phyloP scores from a whole-genome alignment of 306 rosid genomes.

The Castanea crenata region DNA sequence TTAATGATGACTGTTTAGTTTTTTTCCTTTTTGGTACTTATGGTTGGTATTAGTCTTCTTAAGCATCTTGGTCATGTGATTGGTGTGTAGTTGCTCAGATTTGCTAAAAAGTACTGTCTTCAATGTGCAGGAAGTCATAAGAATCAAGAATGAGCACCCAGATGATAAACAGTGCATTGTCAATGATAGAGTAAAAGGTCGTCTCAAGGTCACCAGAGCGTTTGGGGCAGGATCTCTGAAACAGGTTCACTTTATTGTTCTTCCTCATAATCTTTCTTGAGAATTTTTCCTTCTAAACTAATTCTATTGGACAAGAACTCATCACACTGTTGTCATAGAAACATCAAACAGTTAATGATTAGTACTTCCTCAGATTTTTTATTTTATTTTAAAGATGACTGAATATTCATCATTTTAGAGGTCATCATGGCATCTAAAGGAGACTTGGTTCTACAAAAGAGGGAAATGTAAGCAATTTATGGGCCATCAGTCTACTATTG shows the following conservation, averaged over 20 bases:
- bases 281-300: slow-evolving; percentile 1
- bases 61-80: slow-evolving; percentile 4
- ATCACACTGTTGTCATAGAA: background rate
- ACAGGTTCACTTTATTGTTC: slow-evolving; percentile 53
- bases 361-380: background rate
- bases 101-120: slow-evolving; percentile 14
- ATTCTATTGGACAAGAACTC: background rate
- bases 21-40: slow-evolving; percentile 6
- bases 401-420: background rate
- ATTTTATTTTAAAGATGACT: background rate
- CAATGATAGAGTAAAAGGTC: slow-evolving; percentile 93
- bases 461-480: background rate
- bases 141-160: slow-evolving; percentile 92
- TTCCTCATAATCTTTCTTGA: background rate
- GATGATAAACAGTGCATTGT: slow-evolving; percentile 86
- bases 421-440: background rate
- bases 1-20: slow-evolving; percentile 5
- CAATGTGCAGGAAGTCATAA: slow-evolving; percentile 72
- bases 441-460: background rate
- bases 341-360: background rate
- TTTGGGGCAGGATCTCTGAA: slow-evolving; percentile 98
- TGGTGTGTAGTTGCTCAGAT: slow-evolving; percentile 17
- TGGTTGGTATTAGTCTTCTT: slow-evolving; percentile 2
- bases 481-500: too few relatives aligned
- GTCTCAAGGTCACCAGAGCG: slow-evolving; percentile 96